Base-by-base conservation (phyloP, 441 rosid genomes). In the Gossypium trilobum region DNA sequence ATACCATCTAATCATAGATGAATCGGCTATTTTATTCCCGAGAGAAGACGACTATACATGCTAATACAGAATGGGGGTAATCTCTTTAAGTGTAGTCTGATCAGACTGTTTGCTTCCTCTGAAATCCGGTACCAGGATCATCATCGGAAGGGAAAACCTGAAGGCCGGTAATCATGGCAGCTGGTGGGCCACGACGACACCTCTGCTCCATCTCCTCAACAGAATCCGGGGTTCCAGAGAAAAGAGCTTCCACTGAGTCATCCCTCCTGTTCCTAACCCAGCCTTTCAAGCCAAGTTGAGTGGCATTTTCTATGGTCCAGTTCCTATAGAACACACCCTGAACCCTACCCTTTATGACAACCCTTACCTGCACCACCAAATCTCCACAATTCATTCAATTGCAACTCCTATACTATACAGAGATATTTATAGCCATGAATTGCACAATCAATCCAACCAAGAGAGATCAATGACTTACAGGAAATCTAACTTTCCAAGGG, bases 201-300 rank as follows among this genome's bases (percentile, higher is more conserved):
- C 92, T 86, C 82, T 81, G 89, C 81, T 91, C 89, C 96, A 88
- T 91, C 79, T 88, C 91, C 50, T 83, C 83, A 5, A 93, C 92
- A 60, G 81, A 68, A 70, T 87, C 87, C 7, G 83, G 23, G 29
- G 83, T 86, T 20, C 96, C 95, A 0, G 90, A 86, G 75, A 93
- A 91, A 51, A 91, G 83, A 22, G 93, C 96, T 82, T 91, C 97
- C 31, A 93, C 98, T 0, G 95, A 82, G 29, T 97, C 96, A 56
- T 91, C 97, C 71, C 92, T 89, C 58, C 83, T 83, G 79, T 89
- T 93, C 83, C 96, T 84, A 10, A 93, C 96, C 98, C 97, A 91
- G 59, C 96, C 98, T 54, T 84, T 89, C 50, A 93, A 17, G 75
- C 92, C 91, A 65, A 93, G 83, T 66, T 83, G 85, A 31, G 76